Evolutionary conservation across 2,329 filamentous ascomycete genomes (phyloP).

Genomic region (Alternaria sp.): DNA sequence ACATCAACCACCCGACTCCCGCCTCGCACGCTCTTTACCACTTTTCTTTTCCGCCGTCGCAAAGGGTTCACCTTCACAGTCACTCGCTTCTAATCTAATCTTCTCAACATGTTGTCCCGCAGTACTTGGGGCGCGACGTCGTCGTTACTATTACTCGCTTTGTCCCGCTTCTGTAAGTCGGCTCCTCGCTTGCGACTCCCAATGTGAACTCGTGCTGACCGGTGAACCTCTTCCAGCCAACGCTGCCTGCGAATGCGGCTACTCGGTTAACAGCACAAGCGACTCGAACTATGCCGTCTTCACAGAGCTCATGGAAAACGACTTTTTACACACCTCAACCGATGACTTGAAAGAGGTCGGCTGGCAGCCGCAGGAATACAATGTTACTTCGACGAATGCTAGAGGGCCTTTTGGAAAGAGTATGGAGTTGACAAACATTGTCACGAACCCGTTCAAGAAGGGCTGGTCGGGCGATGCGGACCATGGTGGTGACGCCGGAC

Average conservation of each 20-base stretch:
- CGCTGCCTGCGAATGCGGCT: conserved; percentile 75
- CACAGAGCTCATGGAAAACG: conserved; percentile 73
- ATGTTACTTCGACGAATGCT: conserved; percentile 63
- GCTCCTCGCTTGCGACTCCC: not conserved
- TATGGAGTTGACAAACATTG: conserved; percentile 64
- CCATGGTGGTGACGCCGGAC: conserved; percentile 50
- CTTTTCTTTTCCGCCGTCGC: conserved; percentile 20
- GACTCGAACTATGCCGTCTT: conserved; percentile 59
- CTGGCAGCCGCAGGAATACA: conserved; percentile 73
- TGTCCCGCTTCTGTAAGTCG: conserved; percentile 41
- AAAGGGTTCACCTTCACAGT: conserved; percentile 18
- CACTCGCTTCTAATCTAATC: conserved; percentile 28
- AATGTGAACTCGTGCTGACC: conserved; percentile 11
- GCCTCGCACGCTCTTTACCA: conserved; percentile 18
- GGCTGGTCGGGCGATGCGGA: conserved; percentile 55
- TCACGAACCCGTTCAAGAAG: conserved; percentile 57
- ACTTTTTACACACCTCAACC: conserved; percentile 67
- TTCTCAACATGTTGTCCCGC: conserved; percentile 23
- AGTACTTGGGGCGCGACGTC: conserved; percentile 32
- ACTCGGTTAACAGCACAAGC: conserved; percentile 61
- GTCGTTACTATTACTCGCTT: conserved; percentile 37
- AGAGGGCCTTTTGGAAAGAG: conserved; percentile 71
- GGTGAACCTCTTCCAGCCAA: conserved; percentile 29
- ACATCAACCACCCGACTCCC: conserved; percentile 11
- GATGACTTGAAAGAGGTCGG: conserved; percentile 54